These are phyloP conservation scores for Tulasnella sp. DNA, from an alignment of 768 basidiomycete species.

Conservation along the genomic window DNA sequence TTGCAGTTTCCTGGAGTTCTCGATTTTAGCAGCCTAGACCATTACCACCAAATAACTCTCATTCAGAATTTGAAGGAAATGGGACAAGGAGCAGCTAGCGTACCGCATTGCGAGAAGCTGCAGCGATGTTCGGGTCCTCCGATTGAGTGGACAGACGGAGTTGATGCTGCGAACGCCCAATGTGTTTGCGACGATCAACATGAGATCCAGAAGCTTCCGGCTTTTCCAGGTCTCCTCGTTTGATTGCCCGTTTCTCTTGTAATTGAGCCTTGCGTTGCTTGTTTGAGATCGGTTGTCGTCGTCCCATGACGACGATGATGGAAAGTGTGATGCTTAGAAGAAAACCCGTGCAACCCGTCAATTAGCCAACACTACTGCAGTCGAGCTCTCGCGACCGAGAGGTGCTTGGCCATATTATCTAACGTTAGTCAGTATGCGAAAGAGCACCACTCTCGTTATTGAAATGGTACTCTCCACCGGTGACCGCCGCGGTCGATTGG, in stretches of 20 bases:
- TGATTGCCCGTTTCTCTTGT: conserved; percentile 71
- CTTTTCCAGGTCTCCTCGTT: conserved; percentile 55
- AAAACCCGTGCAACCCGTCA: too few relatives aligned
- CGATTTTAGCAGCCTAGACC: conserved; percentile 28
- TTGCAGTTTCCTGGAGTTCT: conserved; percentile 40
- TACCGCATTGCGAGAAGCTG: conserved; percentile 23
- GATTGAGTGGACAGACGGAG: conserved; percentile 20
- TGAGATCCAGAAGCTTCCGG: conserved; percentile 26
- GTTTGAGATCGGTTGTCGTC: conserved; percentile 41
- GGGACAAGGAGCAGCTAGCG: not conserved
- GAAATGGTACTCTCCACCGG: too few relatives aligned
- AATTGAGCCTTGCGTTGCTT: conserved; percentile 63
- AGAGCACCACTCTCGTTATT: too few relatives aligned
- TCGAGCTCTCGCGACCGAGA: too few relatives aligned
- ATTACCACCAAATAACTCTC: conserved; percentile 11
- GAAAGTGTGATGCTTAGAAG: too few relatives aligned
- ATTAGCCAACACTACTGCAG: too few relatives aligned
- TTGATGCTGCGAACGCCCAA: not conserved
- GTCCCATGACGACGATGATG: conserved; percentile 26
- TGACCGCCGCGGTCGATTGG: too few relatives aligned
- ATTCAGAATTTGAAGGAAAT: conserved; percentile 22
- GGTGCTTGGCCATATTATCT: too few relatives aligned
- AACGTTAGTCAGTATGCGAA: too few relatives aligned
- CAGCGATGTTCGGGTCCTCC: conserved; percentile 24
- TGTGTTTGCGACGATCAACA: conserved; percentile 1